These are phyloP conservation scores for Trypanosoma avium DNA, from an alignment of 208 protist species.

Conservation along the genomic window DNA sequence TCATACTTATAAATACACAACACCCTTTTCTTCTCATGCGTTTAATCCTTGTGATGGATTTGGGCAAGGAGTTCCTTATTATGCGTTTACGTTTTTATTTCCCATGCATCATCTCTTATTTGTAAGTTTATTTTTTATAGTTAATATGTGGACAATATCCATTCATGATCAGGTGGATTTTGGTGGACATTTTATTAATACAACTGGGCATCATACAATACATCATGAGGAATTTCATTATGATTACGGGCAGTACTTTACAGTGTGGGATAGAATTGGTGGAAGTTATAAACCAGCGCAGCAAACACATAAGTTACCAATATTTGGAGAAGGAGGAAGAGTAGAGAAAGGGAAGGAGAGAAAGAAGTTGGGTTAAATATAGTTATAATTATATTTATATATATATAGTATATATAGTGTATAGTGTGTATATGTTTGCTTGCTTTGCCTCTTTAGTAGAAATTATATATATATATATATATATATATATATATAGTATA, in stretches of 20 bases:
- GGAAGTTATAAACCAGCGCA: conserved; percentile 79
- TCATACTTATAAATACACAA: conserved; percentile 88
- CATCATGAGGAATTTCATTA: conserved; percentile 93
- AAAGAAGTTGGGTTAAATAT: conserved; percentile 12
- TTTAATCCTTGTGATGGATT: conserved; percentile 94
- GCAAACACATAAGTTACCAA: conserved; percentile 64
- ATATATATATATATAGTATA: too few species aligned
- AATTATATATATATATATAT: too few species aligned
- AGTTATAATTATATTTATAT: background rate
- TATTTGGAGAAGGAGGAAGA: conserved; percentile 9
- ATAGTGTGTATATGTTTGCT: too few species aligned
- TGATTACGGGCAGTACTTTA: conserved; percentile 95
- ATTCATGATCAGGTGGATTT: conserved; percentile 94
- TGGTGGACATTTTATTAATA: conserved; percentile 75
- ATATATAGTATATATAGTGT: too few species aligned
- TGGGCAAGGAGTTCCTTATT: conserved; percentile 92
- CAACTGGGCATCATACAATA: conserved; percentile 91
- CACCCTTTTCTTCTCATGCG: conserved; percentile 91
- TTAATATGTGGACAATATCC: conserved; percentile 95
- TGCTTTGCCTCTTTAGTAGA: too few species aligned
- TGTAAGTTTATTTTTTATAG: conserved; percentile 82
- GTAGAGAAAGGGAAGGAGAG: background rate
- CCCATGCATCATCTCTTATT: conserved; percentile 89
- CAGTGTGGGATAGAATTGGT: conserved; percentile 91
- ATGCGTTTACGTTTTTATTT: conserved; percentile 89